phyloP scores from a whole-genome alignment of 2,329 filamentous ascomycete genomes.

The Colletotrichum sp. region DNA sequence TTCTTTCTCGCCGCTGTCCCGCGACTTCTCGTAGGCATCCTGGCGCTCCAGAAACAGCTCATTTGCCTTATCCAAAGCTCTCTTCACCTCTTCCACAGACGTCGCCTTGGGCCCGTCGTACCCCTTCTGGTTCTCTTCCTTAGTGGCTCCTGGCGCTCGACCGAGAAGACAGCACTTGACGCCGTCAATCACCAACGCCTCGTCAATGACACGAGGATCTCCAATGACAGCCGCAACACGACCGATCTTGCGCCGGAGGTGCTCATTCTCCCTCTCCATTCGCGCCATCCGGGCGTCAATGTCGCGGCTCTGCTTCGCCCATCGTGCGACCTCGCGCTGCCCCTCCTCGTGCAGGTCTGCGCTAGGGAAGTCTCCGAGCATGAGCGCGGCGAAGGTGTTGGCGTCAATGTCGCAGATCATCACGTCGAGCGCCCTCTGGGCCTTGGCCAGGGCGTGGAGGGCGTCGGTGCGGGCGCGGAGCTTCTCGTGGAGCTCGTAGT shows the following conservation, averaged over 20 bases:
- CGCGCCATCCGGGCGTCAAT: background rate
- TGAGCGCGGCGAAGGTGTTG: background rate
- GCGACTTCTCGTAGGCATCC: background rate
- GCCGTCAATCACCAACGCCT: background rate
- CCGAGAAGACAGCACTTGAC: background rate
- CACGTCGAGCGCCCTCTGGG: background rate
- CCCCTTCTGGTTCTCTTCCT: background rate
- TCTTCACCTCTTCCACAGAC: background rate
- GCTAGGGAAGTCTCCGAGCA: background rate
- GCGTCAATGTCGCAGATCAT: background rate
- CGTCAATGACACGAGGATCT: background rate
- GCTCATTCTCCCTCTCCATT: background rate
- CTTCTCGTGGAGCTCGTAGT: background rate
- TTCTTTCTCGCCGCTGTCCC: background rate
- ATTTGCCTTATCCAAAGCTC: rapidly evolving
- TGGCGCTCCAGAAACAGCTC: background rate
- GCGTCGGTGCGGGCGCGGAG: background rate
- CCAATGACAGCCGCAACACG: background rate
- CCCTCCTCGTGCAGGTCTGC: background rate
- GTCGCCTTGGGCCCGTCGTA: background rate
- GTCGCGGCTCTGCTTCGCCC: background rate
- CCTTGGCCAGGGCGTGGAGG: background rate
- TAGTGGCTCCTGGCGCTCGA: background rate
- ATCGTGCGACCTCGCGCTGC: rapidly evolving
- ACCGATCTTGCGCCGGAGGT: background rate